Evolutionary conservation across 805 yeast species (phyloP), one percentile per base, ranked within the genome.

Genomic region (Teunomyces pallodes): DNA sequence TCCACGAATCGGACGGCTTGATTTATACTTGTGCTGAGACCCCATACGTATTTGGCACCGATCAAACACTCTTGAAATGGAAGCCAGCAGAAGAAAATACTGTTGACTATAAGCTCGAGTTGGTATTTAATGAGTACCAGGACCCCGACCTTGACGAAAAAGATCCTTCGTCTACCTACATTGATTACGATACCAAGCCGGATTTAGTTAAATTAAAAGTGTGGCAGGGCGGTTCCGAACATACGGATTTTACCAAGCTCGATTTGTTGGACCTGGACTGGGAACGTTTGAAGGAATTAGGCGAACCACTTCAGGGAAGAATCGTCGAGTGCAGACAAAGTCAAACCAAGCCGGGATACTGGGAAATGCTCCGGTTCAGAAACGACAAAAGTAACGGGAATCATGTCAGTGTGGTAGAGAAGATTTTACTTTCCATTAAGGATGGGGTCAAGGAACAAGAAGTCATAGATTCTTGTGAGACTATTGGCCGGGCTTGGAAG

Each of bases 81-180:
- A 94, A 94, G 61, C 98, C 99, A 2, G 89, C 96, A 9, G 88
- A 88, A 53, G 99, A 92, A 65, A 95, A 94, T 58, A 86, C 97
- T 0, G 81, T 95, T 39, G 99, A 94, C 67, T 94, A 89, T 67
- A 84, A 84, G 61, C 66, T 94, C 50, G 75, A 76, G 30, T 65
- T 90, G 49, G 76, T 77, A 31, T 87, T 88, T 57, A 81, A 83
- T 13, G 56, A 66, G 7, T 82, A 56, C 56, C 77, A 77, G 41
- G 92, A 87, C 61, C 79, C 79, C 5, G 87, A 83, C 47, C 69
- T 85, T 58, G 83, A 82, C 38, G 80, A 81, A 36, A 80, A 82
- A 51, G 86, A 84, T 62, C 84, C 87, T 0, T 83, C 80, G 51
- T 79, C 87, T 49, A 81, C 86, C 48, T 90, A 90, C 60, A 76